These are phyloP conservation scores for Wickerhamiella hasegawae DNA, from an alignment of 805 yeast genomes.

Conservation along the genomic window DNA sequence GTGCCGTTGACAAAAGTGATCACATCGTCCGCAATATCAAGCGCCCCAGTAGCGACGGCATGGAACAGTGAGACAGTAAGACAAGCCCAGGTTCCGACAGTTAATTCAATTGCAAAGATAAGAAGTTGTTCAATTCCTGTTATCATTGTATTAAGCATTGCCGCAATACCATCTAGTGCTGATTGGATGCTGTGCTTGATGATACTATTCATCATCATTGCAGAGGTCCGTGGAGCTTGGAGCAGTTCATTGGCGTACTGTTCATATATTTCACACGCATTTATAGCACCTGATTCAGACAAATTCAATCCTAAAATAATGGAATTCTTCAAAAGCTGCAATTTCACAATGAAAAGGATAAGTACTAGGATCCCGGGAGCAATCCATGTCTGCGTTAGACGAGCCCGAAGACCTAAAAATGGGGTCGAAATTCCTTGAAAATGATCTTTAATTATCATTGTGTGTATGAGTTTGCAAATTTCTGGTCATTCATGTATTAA, in stretches of 20 bases:
- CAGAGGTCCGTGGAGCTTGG: constrained; percentile 31
- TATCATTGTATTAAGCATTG: constrained; percentile 20
- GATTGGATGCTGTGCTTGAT: constrained; percentile 27
- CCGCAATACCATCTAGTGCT: background rate
- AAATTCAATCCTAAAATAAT: constrained; percentile 28
- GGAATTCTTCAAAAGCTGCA: constrained; percentile 38
- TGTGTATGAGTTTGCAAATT: too few relatives aligned
- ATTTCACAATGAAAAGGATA: constrained; percentile 40
- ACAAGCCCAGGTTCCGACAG: constrained; percentile 80
- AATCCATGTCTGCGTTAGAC: constrained; percentile 26
- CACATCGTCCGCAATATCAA: constrained; percentile 53
- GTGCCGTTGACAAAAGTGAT: constrained; percentile 48
- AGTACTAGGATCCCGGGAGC: constrained; percentile 47
- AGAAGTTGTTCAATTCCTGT: constrained; percentile 44
- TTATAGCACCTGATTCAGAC: constrained; percentile 25
- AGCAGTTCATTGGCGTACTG: constrained; percentile 20
- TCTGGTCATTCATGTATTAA: too few relatives aligned
- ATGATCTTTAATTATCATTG: background rate
- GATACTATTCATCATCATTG: constrained; percentile 33
- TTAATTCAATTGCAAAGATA: constrained; percentile 50
- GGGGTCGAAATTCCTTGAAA: constrained; percentile 7
- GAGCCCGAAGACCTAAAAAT: constrained; percentile 18
- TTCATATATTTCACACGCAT: constrained; percentile 35
- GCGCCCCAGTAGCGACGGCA: constrained; percentile 55
- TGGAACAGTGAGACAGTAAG: constrained; percentile 56